Evolutionary conservation across 306 rosid genomes (phyloP).

Genomic region (Trichosanthes truncata): DNA sequence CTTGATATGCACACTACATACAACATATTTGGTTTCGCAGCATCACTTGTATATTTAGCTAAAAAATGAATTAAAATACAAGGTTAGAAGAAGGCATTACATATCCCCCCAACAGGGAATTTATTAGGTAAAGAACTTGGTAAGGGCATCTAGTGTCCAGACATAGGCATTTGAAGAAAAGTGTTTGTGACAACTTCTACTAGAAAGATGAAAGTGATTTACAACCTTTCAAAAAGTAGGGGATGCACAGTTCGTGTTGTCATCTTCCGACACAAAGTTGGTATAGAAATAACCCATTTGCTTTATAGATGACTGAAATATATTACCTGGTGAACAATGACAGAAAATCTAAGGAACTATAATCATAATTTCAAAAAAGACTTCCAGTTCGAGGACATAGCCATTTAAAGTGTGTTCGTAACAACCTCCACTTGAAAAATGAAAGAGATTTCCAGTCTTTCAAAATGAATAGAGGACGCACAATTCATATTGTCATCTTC

Average conservation of each 20-base stretch:
- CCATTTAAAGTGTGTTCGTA: not conserved
- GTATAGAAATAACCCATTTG: constrained; percentile 1
- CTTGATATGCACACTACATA: not conserved
- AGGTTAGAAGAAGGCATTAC: not conserved
- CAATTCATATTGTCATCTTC: constrained; percentile 12
- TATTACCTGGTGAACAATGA: not conserved
- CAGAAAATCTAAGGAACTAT: not conserved
- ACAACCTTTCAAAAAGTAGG: not conserved
- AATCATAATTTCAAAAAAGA: not conserved
- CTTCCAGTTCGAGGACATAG: not conserved
- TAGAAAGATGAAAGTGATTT: not conserved
- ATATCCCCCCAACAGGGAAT: not conserved
- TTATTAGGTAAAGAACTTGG: not conserved
- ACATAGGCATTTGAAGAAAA: not conserved
- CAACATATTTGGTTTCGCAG: not conserved
- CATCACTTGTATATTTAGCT: not conserved
- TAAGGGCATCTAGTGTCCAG: not conserved
- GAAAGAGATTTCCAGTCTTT: not conserved
- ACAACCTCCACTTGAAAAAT: constrained; percentile 1
- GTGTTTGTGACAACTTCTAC: not conserved
- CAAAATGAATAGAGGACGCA: not conserved
- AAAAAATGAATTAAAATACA: not conserved
- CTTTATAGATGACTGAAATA: not conserved
- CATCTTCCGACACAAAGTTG: constrained; percentile 26
- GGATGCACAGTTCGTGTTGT: not conserved